Evolutionary conservation across 768 basidiomycete species (phyloP).

Genomic region (Amanita exitialis): DNA sequence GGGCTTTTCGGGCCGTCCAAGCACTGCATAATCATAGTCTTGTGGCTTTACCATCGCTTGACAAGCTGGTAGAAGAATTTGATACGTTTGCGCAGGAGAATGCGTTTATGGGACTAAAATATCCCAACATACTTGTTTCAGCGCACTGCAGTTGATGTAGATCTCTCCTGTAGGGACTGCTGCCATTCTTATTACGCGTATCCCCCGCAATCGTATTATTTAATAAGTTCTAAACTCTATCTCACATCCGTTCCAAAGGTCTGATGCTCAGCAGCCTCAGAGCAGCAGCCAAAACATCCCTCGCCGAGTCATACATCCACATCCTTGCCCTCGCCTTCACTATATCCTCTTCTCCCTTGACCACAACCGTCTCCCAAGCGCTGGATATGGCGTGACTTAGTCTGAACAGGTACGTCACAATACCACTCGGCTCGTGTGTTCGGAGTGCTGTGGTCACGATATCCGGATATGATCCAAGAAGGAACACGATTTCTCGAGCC

Average conservation of each 20-base stretch:
- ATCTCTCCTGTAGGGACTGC: too few relatives aligned
- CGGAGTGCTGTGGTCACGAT: conserved; percentile 80
- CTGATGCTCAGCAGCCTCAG: conserved; percentile 84
- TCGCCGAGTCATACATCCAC: conserved; percentile 82
- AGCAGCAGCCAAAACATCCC: conserved; percentile 81
- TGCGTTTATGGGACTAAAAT: too few relatives aligned
- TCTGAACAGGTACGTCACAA: conserved; percentile 86
- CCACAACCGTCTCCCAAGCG: conserved; percentile 87
- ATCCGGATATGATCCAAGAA: conserved; percentile 88
- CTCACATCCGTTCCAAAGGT: conserved; percentile 87
- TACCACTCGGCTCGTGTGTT: conserved; percentile 80
- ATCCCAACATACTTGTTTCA: too few relatives aligned
- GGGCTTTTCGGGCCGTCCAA: too few relatives aligned
- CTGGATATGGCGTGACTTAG: conserved; percentile 82
- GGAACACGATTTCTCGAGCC: conserved; percentile 75
- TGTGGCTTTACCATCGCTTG: too few relatives aligned
- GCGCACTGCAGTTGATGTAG: too few relatives aligned
- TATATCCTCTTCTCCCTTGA: conserved; percentile 70
- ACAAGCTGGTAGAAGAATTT: too few relatives aligned
- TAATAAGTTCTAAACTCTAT: not conserved
- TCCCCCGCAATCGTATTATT: not conserved
- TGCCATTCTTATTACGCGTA: too few relatives aligned
- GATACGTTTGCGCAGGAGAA: too few relatives aligned
- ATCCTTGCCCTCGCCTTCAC: conserved; percentile 77
- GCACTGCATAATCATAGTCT: too few relatives aligned